These are phyloP conservation scores for Saccharomycopsis fodiens DNA, from an alignment of 805 yeast species.

Conservation along the genomic window DNA sequence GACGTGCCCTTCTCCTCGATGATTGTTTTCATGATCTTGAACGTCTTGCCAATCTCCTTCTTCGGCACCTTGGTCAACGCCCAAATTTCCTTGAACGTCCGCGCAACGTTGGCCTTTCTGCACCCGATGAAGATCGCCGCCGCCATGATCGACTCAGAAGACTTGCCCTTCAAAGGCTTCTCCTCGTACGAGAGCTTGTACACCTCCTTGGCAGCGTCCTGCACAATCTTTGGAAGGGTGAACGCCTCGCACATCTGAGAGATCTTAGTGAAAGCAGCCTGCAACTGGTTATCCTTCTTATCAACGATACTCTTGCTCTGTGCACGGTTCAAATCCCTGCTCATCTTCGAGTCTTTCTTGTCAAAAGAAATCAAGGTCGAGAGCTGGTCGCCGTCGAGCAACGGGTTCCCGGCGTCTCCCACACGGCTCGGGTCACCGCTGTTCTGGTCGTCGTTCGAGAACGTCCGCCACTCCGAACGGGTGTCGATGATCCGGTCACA, in stretches of 20 bases:
- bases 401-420: slow-evolving; percentile 93
- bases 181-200: slow-evolving; percentile 88
- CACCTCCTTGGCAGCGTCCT: slow-evolving; percentile 96
- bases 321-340: slow-evolving; percentile 86
- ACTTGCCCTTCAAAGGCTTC: slow-evolving; percentile 76
- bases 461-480: slow-evolving; percentile 97
- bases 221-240: slow-evolving; percentile 88
- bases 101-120: slow-evolving; percentile 85
- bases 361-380: slow-evolving; percentile 88
- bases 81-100: slow-evolving; percentile 94
- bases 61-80: slow-evolving; percentile 89
- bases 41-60: slow-evolving; percentile 89
- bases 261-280: slow-evolving; percentile 83
- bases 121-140: slow-evolving; percentile 94
- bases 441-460: slow-evolving; percentile 94
- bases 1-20: slow-evolving; percentile 33
- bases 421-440: slow-evolving; percentile 99
- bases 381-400: slow-evolving; percentile 83
- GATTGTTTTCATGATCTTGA: slow-evolving; percentile 73
- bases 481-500: slow-evolving; percentile 91
- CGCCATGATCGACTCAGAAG: slow-evolving; percentile 92
- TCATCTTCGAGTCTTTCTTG: slow-evolving; percentile 75
- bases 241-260: slow-evolving; percentile 97
- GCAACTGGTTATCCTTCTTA: slow-evolving; percentile 77
- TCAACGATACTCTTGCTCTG: slow-evolving; percentile 83